phyloP scores from a whole-genome alignment of 2,329 filamentous ascomycete genomes.

The Trichoderma asperellum region DNA sequence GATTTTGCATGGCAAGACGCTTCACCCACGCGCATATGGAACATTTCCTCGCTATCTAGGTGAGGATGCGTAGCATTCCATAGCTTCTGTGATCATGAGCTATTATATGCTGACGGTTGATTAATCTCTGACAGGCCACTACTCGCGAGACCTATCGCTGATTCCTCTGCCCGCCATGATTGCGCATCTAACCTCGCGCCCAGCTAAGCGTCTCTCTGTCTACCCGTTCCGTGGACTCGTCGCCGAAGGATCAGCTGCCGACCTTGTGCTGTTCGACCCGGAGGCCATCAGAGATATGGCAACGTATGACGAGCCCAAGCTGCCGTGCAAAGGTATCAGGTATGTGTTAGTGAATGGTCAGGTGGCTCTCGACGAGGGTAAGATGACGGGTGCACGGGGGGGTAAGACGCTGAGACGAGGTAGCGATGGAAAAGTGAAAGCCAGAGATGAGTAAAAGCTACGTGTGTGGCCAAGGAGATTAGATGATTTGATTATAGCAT shows the following conservation, averaged over 20 bases:
- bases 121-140: constrained; percentile 30
- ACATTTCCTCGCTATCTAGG: constrained; percentile 36
- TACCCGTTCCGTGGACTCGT: constrained; percentile 34
- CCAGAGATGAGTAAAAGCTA: constrained; percentile 16
- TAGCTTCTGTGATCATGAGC: neutral
- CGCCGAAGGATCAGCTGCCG: constrained; percentile 34
- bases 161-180: constrained; percentile 33
- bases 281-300: constrained; percentile 33
- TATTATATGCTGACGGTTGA: neutral
- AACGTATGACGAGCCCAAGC: constrained; percentile 34
- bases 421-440: constrained; percentile 30
- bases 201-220: constrained; percentile 34
- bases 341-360: constrained; percentile 35
- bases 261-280: constrained; percentile 35
- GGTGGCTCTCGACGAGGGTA: constrained; percentile 33
- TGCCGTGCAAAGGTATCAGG: constrained; percentile 32
- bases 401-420: constrained; percentile 32
- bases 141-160: constrained; percentile 33
- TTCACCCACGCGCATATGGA: constrained; percentile 35
- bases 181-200: constrained; percentile 34
- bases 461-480: neutral
- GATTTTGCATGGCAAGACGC: constrained; percentile 34
- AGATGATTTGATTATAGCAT: neutral
- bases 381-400: constrained; percentile 32
- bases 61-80: constrained; percentile 3